A percentile compares a stretch with the other conserved stretches of the same genome.
Conservation (phyloP, 75 land plant species). For the Pinus albicaulis region DNA sequence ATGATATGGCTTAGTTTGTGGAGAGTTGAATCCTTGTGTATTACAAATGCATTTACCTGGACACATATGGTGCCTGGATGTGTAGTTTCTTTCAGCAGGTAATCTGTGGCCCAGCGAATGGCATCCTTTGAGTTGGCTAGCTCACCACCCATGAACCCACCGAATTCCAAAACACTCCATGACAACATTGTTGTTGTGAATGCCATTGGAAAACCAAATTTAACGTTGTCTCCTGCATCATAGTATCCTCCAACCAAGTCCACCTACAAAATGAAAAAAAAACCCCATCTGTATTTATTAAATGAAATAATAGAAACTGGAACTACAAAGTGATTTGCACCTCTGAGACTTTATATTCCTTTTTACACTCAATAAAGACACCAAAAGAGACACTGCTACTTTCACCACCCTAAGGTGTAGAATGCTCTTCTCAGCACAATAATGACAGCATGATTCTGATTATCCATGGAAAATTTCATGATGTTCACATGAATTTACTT, state of each 20-base stretch:
- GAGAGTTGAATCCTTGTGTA: background rate
- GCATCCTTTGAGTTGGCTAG: slow-evolving; percentile 60
- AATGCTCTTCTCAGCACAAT: too few relatives aligned
- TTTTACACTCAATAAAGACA: too few relatives aligned
- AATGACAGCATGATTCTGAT: too few relatives aligned
- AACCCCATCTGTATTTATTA: background rate
- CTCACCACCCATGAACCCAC: slow-evolving; percentile 68
- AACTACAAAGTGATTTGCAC: too few relatives aligned
- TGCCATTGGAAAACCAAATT: slow-evolving; percentile 99
- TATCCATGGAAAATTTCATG: too few relatives aligned
- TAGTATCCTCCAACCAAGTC: slow-evolving; percentile 93
- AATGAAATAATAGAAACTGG: too few relatives aligned
- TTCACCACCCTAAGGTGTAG: too few relatives aligned
- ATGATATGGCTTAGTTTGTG: background rate
- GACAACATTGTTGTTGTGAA: slow-evolving; percentile 95
- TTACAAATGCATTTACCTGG: slow-evolving; percentile 35
- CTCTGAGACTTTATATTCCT: too few relatives aligned
- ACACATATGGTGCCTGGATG: slow-evolving; percentile 75
- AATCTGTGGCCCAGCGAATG: slow-evolving; percentile 83
- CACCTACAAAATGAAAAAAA: slow-evolving; percentile 45
- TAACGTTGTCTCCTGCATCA: slow-evolving; percentile 97
- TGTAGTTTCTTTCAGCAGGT: slow-evolving; percentile 79
- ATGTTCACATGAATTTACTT: too few relatives aligned
- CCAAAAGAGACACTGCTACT: too few relatives aligned
- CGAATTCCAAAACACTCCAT: slow-evolving; percentile 96